phyloP scores from a whole-genome alignment of 768 basidiomycete species.

The Suillus plorans region DNA sequence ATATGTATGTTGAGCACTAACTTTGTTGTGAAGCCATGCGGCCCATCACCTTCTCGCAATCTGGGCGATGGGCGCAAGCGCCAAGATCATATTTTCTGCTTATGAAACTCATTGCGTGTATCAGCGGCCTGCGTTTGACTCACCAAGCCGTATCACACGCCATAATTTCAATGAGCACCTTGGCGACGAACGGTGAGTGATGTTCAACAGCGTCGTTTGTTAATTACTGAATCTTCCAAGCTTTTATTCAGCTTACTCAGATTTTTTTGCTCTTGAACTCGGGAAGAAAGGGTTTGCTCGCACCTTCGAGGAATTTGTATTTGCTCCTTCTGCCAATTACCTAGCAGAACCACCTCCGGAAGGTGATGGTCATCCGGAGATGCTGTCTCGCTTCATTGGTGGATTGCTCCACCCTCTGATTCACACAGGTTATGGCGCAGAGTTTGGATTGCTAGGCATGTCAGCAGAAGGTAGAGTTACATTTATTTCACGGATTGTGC shows the following conservation, averaged over 20 bases:
- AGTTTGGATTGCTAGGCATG: slow-evolving; percentile 60
- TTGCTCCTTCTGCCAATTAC: slow-evolving; percentile 48
- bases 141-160: slow-evolving; percentile 45
- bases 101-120: slow-evolving; percentile 33
- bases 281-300: slow-evolving; percentile 40
- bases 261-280: slow-evolving; percentile 50
- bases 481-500: slow-evolving; percentile 39
- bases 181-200: slow-evolving; percentile 51
- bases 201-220: not conserved
- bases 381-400: slow-evolving; percentile 56
- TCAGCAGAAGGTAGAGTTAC: slow-evolving; percentile 54
- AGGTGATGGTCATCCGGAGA: slow-evolving; percentile 45
- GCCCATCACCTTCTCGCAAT: slow-evolving; percentile 18
- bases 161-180: slow-evolving; percentile 56
- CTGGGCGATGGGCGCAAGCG: slow-evolving; percentile 21
- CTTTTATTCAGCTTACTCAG: slow-evolving; percentile 57
- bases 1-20: not conserved
- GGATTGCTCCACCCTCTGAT: slow-evolving; percentile 67
- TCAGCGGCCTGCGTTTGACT: slow-evolving; percentile 38
- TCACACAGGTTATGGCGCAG: slow-evolving; percentile 60
- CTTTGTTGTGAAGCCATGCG: slow-evolving; percentile 12
- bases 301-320: slow-evolving; percentile 57
- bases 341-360: slow-evolving; percentile 21
- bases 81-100: slow-evolving; percentile 34
- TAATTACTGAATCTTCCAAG: slow-evolving; percentile 30